Conservation (phyloP, 2,329 filamentous ascomycete genomes). For the Calonectria pseudoreteaudii region DNA sequence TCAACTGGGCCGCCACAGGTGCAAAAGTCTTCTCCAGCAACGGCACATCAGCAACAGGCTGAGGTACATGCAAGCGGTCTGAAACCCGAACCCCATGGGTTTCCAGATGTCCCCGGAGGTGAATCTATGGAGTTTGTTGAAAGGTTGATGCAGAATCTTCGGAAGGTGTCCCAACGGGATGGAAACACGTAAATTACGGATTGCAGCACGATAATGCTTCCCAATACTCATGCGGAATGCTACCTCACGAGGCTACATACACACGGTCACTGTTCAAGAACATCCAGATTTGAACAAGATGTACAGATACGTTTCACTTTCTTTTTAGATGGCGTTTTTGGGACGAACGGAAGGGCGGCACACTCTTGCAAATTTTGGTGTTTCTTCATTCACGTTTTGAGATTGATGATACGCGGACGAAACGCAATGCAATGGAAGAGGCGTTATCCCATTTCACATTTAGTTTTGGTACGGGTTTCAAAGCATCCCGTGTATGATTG, state of each 20-base stretch:
- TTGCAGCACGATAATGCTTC: background rate
- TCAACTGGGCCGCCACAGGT: background rate
- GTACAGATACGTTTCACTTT: conserved; percentile 12
- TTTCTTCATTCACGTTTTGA: conserved; percentile 4
- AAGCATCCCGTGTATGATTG: conserved; percentile 25
- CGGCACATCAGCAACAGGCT: background rate
- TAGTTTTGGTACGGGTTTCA: conserved; percentile 11
- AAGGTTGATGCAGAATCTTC: conserved; percentile 64
- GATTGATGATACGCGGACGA: conserved; percentile 11
- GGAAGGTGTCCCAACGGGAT: conserved; percentile 50
- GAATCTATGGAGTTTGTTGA: conserved; percentile 64
- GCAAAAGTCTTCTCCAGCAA: background rate
- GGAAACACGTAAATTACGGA: conserved; percentile 8
- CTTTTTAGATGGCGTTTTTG: conserved; percentile 25
- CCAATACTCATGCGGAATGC: background rate
- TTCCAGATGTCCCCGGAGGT: conserved; percentile 55
- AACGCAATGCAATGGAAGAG: conserved; percentile 13
- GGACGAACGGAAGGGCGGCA: conserved; percentile 2
- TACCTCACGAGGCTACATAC: conserved; percentile 5
- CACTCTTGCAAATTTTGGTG: background rate
- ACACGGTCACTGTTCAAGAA: background rate
- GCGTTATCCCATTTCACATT: conserved; percentile 11
- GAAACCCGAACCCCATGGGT: conserved; percentile 43
- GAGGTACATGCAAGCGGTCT: background rate
- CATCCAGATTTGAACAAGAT: conserved; percentile 3